Conservation (phyloP, 2,329 filamentous ascomycete genomes). For the Fusarium globosum region DNA sequence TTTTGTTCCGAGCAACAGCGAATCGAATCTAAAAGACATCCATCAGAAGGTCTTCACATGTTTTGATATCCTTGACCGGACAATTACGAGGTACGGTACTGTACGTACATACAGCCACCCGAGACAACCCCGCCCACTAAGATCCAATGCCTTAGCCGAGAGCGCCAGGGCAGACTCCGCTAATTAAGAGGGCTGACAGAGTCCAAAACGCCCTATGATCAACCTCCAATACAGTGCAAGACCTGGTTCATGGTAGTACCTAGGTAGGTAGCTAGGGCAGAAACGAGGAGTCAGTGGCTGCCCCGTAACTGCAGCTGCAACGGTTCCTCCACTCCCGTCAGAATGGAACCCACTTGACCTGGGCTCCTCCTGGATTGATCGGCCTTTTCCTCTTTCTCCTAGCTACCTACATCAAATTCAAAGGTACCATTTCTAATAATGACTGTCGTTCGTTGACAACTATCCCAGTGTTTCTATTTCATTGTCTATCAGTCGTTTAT, state of each 20-base stretch:
- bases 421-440: slow-evolving; percentile 16
- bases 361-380: background rate
- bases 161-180: slow-evolving; percentile 1
- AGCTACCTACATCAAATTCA: slow-evolving; percentile 18
- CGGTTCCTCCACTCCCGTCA: slow-evolving; percentile 9
- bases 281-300: slow-evolving; percentile 9
- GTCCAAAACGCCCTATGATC: slow-evolving; percentile 14
- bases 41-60: background rate
- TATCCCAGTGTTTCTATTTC: background rate
- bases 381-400: slow-evolving; percentile 19
- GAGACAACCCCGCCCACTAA: background rate
- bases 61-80: background rate
- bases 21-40: background rate
- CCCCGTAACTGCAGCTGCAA: slow-evolving; percentile 4
- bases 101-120: background rate
- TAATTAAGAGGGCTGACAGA: slow-evolving; percentile 5
- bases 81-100: background rate
- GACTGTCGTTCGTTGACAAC: slow-evolving; percentile 23
- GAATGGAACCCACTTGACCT: background rate
- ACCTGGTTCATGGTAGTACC: background rate
- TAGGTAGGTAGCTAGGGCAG: background rate
- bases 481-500: slow-evolving; percentile 8
- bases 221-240: background rate
- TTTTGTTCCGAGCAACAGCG: background rate
- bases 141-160: background rate